phyloP scores from a whole-genome alignment of 1,284 basidiomycete species.

The Fomitiporia mediterranea region DNA sequence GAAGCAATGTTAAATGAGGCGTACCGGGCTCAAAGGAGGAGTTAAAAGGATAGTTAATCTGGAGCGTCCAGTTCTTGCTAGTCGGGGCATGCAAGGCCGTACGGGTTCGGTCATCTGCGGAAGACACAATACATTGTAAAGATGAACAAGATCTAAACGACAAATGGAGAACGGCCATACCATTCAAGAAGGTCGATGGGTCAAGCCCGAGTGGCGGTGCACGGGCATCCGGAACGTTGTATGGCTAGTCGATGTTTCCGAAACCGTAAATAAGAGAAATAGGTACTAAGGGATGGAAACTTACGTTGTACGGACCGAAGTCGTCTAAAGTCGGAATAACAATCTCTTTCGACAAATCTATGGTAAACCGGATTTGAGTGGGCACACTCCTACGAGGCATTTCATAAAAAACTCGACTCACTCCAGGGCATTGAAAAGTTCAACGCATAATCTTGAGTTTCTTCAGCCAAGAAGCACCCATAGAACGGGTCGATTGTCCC shows the following conservation, averaged over 20 bases:
- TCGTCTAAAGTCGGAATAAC: conserved; percentile 15
- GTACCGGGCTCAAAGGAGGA: conserved; percentile 27
- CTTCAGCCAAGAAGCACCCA: conserved; percentile 49
- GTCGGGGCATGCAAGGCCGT: conserved; percentile 66
- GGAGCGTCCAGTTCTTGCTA: conserved; percentile 51
- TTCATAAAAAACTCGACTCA: too few species aligned
- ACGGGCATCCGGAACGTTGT: conserved; percentile 33
- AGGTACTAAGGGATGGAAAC: too few species aligned
- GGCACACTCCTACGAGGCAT: too few species aligned
- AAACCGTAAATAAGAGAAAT: too few species aligned
- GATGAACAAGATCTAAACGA: neutral
- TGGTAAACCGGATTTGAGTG: too few species aligned
- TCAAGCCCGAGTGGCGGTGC: conserved; percentile 33
- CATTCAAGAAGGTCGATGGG: conserved; percentile 48
- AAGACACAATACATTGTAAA: neutral
- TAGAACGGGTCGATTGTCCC: conserved; percentile 56
- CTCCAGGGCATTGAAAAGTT: conserved; percentile 67
- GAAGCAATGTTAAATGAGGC: conserved; percentile 16
- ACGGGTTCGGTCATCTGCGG: conserved; percentile 45
- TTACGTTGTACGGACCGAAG: conserved; percentile 24
- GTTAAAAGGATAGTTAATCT: conserved; percentile 48
- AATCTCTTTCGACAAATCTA: conserved; percentile 34
- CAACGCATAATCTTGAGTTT: conserved; percentile 54
- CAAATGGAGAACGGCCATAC: too few species aligned
- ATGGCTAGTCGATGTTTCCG: conserved; percentile 24